Conservation (phyloP, 352 stramenopile genomes). For the Phytophthora sansomeana region DNA sequence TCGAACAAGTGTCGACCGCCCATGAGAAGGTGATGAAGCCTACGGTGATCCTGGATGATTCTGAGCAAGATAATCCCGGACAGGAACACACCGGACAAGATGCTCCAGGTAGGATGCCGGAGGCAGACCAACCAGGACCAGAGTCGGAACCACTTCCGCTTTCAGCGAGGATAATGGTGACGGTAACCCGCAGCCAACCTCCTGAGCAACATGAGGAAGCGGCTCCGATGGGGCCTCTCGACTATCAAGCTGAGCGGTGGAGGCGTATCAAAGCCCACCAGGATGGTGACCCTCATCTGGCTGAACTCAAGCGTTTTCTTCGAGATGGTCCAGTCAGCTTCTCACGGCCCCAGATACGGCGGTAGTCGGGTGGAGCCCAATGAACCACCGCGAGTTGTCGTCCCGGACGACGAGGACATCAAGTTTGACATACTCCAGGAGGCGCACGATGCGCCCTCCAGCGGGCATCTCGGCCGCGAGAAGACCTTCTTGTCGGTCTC, state of each 20-base stretch:
- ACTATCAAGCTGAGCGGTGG: slow-evolving; percentile 10
- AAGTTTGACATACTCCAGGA: too few relatives aligned
- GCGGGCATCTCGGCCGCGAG: too few relatives aligned
- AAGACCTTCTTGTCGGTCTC: too few relatives aligned
- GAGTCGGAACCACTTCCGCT: not conserved
- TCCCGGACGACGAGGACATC: too few relatives aligned
- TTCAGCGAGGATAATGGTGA: not conserved
- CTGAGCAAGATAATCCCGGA: too few relatives aligned
- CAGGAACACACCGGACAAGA: too few relatives aligned
- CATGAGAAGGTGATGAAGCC: slow-evolving; percentile 7
- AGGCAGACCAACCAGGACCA: not conserved
- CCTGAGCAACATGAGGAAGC: not conserved
- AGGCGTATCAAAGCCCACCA: slow-evolving; percentile 1
- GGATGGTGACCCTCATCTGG: not conserved
- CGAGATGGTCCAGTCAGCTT: too few relatives aligned
- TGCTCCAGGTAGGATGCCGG: too few relatives aligned
- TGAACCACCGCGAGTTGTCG: too few relatives aligned
- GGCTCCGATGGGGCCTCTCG: not conserved
- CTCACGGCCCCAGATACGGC: too few relatives aligned
- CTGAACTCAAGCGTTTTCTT: not conserved
- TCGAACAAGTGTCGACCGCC: slow-evolving; percentile 7
- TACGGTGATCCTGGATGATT: not conserved
- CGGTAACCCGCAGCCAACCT: not conserved
- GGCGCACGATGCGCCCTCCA: too few relatives aligned
- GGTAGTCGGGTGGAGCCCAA: too few relatives aligned